These are phyloP conservation scores for Microcos paniculata DNA, from an alignment of 345 rosid species.

Conservation along the genomic window DNA sequence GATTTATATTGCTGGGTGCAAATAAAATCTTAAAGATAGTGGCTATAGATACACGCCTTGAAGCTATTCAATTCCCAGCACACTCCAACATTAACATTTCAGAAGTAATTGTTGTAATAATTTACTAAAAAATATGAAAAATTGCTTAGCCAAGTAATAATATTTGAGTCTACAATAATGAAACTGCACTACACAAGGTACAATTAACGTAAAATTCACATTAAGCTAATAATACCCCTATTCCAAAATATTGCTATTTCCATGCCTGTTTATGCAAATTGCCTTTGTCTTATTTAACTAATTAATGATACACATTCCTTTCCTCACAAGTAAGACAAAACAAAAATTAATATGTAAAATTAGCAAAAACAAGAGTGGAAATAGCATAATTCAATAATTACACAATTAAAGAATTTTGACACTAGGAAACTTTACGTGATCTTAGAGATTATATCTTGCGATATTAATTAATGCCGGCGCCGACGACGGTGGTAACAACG, in stretches of 20 bases:
- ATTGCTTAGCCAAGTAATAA: not conserved
- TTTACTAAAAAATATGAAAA: not conserved
- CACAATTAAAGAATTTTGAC: slow-evolving; percentile 38
- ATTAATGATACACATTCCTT: slow-evolving; percentile 12
- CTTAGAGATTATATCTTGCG: not conserved
- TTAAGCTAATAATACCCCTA: not conserved
- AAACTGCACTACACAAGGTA: not conserved
- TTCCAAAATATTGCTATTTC: slow-evolving; percentile 32
- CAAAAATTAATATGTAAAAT: slow-evolving; percentile 2
- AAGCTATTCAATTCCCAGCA: too few species aligned
- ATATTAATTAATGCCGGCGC: not conserved
- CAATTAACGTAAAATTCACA: not conserved
- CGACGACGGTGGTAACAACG: too few species aligned
- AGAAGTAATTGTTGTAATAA: not conserved
- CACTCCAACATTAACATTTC: too few species aligned
- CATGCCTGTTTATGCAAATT: slow-evolving; percentile 32
- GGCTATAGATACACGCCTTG: too few species aligned
- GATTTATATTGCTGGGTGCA: too few species aligned
- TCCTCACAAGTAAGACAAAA: not conserved
- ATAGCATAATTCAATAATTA: slow-evolving; percentile 34
- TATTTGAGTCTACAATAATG: not conserved
- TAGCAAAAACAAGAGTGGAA: slow-evolving; percentile 35
- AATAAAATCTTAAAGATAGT: too few species aligned
- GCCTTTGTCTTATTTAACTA: not conserved
- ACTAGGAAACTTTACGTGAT: not conserved